Conservation (phyloP, 2,329 filamentous ascomycete species). For the Talaromyces sp. region DNA sequence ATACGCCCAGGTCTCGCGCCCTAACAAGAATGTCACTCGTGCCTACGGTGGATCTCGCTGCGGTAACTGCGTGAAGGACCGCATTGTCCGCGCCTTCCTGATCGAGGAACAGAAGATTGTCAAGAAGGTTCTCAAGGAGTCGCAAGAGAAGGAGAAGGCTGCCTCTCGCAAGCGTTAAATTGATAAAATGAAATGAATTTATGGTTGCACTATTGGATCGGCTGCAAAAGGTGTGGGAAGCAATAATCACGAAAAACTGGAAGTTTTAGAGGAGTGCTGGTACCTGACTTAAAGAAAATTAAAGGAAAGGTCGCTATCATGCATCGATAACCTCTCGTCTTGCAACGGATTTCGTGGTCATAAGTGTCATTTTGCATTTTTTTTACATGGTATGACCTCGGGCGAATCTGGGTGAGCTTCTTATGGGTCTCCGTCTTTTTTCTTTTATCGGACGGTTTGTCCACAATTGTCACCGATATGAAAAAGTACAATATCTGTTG, state of each 20-base stretch:
- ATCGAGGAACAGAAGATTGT: slow-evolving; percentile 99
- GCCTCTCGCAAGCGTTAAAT: slow-evolving; percentile 40
- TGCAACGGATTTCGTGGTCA: slow-evolving; percentile 13
- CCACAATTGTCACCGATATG: slow-evolving; percentile 12
- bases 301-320: slow-evolving; percentile 25
- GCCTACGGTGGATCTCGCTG: slow-evolving; percentile 98
- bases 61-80: slow-evolving; percentile 97
- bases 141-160: slow-evolving; percentile 59
- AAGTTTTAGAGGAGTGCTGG: slow-evolving; percentile 28
- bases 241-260: slow-evolving; percentile 26
- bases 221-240: slow-evolving; percentile 16
- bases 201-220: slow-evolving; percentile 20
- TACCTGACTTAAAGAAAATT: slow-evolving; percentile 15
- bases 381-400: slow-evolving; percentile 11
- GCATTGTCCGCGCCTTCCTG: slow-evolving; percentile 95
- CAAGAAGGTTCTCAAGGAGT: slow-evolving; percentile 99
- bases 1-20: slow-evolving; percentile 94
- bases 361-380: slow-evolving; percentile 11
- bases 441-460: slow-evolving; percentile 12
- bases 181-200: slow-evolving; percentile 4
- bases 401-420: slow-evolving; percentile 15
- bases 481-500: slow-evolving; percentile 14
- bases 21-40: slow-evolving; percentile 98
- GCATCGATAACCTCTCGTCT: slow-evolving; percentile 21
- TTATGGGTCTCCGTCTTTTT: slow-evolving; percentile 12